Conservation (phyloP, 306 rosid species). For the Adenanthera pavonina region DNA sequence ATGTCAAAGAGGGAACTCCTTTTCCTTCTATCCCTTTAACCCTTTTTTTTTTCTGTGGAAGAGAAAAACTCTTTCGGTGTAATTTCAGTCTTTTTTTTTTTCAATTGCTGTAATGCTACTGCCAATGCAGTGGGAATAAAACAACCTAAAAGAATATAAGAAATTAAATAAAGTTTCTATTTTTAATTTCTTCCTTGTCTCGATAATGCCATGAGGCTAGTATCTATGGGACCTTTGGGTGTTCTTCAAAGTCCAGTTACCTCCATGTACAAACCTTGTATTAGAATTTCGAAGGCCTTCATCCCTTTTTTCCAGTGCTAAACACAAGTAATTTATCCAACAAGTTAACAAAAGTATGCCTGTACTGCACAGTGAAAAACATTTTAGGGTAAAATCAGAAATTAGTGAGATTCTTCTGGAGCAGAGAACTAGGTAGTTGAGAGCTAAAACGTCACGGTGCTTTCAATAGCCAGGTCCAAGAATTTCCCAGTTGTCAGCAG, state of each 20-base stretch:
- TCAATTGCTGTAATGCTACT: conserved; percentile 40
- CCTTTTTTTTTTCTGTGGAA: not conserved
- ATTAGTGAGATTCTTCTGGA: not conserved
- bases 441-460: conserved; percentile 12
- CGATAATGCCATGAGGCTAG: conserved; percentile 29
- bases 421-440: not conserved
- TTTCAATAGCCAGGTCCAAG: conserved; percentile 19
- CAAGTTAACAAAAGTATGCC: conserved; percentile 3
- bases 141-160: conserved; percentile 52
- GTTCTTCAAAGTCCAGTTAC: conserved; percentile 34
- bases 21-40: conserved; percentile 10
- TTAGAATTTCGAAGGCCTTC: conserved; percentile 4
- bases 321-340: conserved; percentile 25
- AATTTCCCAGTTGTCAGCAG: conserved; percentile 8
- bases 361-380: not conserved
- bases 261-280: conserved; percentile 29
- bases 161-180: conserved; percentile 42
- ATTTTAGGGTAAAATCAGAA: not conserved
- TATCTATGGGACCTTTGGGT: conserved; percentile 37
- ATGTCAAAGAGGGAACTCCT: conserved; percentile 42
- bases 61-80: conserved; percentile 28
- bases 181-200: conserved; percentile 34
- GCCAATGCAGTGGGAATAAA: conserved; percentile 64
- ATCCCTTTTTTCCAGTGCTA: conserved; percentile 6
- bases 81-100: conserved; percentile 9